These are phyloP conservation scores for Flaveria robusta DNA, from an alignment of 129 eudicot genomes.

Conservation along the genomic window DNA sequence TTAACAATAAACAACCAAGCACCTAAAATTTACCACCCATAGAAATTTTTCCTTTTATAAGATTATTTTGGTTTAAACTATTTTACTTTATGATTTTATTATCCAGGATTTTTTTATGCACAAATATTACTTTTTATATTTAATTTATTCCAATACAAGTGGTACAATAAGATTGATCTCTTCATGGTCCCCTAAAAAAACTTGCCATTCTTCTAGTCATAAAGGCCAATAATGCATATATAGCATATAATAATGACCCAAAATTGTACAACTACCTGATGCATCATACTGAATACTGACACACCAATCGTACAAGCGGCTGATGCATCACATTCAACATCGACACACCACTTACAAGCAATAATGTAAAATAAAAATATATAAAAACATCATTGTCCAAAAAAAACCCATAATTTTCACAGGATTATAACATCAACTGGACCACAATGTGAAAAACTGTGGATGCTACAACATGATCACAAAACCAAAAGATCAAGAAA, in stretches of 20 bases:
- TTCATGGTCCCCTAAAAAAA: slow-evolving; percentile 10
- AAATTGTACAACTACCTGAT: slow-evolving; percentile 17
- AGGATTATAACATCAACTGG: slow-evolving; percentile 1
- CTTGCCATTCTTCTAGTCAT: not conserved
- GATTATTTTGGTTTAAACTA: too few species aligned
- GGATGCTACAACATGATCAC: slow-evolving; percentile 26
- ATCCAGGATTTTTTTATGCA: too few species aligned
- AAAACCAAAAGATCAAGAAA: slow-evolving; percentile 14
- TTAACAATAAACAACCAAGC: too few species aligned
- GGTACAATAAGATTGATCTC: not conserved
- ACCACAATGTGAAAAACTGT: slow-evolving; percentile 22
- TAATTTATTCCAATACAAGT: too few species aligned
- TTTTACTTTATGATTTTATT: too few species aligned
- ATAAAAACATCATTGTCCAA: slow-evolving; percentile 1
- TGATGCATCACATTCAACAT: slow-evolving; percentile 2
- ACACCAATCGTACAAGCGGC: slow-evolving; percentile 11
- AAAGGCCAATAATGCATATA: slow-evolving; percentile 7
- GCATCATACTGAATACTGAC: slow-evolving; percentile 7
- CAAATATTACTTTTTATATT: too few species aligned
- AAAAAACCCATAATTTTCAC: not conserved
- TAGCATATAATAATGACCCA: not conserved
- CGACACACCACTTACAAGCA: not conserved
- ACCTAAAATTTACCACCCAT: too few species aligned
- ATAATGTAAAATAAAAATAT: slow-evolving; percentile 3
- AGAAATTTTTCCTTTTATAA: too few species aligned